phyloP scores from a whole-genome alignment of 1,284 basidiomycete genomes.

The Coniferiporia weirii region DNA sequence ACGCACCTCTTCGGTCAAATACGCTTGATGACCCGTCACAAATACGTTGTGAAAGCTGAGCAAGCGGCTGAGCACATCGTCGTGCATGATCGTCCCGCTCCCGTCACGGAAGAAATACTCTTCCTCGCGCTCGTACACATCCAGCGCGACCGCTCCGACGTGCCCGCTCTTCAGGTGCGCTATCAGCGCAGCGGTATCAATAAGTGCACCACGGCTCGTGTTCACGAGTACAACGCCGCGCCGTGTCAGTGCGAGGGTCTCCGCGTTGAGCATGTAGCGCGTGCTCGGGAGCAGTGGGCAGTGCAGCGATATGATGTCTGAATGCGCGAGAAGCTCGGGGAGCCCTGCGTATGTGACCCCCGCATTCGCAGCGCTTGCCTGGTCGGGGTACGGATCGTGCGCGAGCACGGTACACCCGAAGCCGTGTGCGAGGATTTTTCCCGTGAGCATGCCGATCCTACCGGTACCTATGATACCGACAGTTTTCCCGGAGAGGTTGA shows the following conservation, averaged over 20 bases:
- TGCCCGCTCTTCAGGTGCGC: conserved; percentile 22
- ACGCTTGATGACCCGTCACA: conserved; percentile 26
- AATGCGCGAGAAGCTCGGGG: conserved; percentile 37
- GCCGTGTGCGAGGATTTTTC: conserved; percentile 14
- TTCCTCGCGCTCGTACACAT: conserved; percentile 26
- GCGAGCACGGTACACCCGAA: conserved; percentile 25
- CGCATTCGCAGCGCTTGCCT: conserved; percentile 28
- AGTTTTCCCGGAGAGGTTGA: conserved; percentile 38
- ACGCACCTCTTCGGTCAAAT: conserved; percentile 23
- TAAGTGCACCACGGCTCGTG: conserved; percentile 34
- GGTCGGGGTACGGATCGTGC: conserved; percentile 39
- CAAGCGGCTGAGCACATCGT: conserved; percentile 24
- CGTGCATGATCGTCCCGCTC: conserved; percentile 24
- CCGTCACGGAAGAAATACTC: conserved; percentile 25
- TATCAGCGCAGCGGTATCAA: conserved; percentile 24
- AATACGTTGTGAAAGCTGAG: conserved; percentile 26
- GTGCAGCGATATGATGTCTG: conserved; percentile 38
- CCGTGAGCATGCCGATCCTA: conserved; percentile 35
- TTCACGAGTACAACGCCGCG: conserved; percentile 39
- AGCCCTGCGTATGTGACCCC: conserved; percentile 34
- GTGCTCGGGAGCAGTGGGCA: conserved; percentile 36
- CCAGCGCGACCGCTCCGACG: conserved; percentile 24
- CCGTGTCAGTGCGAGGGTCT: conserved; percentile 43
- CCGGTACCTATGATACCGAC: conserved; percentile 50
- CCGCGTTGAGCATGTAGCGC: conserved; percentile 34